Conservation (phyloP, 2,329 filamentous ascomycete species). For the Calonectria hongkongensis region DNA sequence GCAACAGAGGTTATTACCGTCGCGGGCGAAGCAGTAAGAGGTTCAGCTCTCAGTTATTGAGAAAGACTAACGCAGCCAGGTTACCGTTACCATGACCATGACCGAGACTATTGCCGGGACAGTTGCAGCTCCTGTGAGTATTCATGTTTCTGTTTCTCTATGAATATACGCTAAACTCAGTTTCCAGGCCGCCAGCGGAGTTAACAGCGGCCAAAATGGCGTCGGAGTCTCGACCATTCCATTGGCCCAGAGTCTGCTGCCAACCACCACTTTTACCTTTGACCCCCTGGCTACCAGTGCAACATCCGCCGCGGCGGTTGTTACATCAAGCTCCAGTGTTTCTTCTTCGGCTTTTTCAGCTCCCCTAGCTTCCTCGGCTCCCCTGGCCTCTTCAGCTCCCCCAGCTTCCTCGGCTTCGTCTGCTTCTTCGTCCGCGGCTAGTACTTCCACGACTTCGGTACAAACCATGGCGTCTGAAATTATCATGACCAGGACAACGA, state of each 20-base stretch:
- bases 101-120: slow-evolving; percentile 45
- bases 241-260: slow-evolving; percentile 51
- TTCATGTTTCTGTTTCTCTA: not conserved
- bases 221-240: slow-evolving; percentile 58
- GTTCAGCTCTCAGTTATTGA: not conserved
- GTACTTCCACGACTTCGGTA: slow-evolving; percentile 35
- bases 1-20: slow-evolving; percentile 41
- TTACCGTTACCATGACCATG: slow-evolving; percentile 48
- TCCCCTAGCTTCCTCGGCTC: slow-evolving; percentile 37
- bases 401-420: slow-evolving; percentile 8
- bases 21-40: slow-evolving; percentile 46
- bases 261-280: slow-evolving; percentile 54
- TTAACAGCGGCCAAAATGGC: slow-evolving; percentile 44
- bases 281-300: slow-evolving; percentile 43
- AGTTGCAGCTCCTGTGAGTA: slow-evolving; percentile 33
- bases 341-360: slow-evolving; percentile 8
- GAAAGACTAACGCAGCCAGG: slow-evolving; percentile 39
- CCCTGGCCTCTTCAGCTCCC: slow-evolving; percentile 24
- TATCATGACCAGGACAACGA: slow-evolving; percentile 46
- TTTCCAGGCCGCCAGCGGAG: slow-evolving; percentile 22
- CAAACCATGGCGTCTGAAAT: slow-evolving; percentile 40
- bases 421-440: slow-evolving; percentile 27
- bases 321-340: slow-evolving; percentile 1
- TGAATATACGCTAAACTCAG: not conserved
- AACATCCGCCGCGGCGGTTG: not conserved